phyloP scores from a whole-genome alignment of 176 grass and related monocot genomes.

The Cenchrus fungigraminus region DNA sequence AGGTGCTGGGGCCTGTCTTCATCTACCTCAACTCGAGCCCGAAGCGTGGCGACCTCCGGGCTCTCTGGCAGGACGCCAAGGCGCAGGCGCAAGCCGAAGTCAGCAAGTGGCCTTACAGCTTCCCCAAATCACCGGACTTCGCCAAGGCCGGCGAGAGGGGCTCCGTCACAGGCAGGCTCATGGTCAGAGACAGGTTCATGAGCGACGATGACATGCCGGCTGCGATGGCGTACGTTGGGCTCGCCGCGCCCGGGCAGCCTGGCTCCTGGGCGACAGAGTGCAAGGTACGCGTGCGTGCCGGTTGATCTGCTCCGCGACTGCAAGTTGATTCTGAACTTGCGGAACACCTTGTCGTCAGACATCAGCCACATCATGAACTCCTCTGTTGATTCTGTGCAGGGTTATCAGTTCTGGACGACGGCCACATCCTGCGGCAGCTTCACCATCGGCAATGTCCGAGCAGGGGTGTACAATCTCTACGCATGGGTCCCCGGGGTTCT shows the following conservation, averaged over 20 bases:
- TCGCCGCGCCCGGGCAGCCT: slow-evolving; percentile 57
- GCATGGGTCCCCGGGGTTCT: slow-evolving; percentile 73
- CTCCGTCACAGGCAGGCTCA: slow-evolving; percentile 41
- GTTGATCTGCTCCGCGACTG: neutral
- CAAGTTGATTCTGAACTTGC: neutral
- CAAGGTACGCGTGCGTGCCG: slow-evolving; percentile 29
- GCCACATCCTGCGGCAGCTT: slow-evolving; percentile 34
- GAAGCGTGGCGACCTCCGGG: neutral
- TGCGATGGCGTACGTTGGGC: slow-evolving; percentile 45
- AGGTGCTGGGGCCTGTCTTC: slow-evolving; percentile 85
- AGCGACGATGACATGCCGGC: slow-evolving; percentile 18
- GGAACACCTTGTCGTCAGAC: neutral
- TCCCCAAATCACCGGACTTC: slow-evolving; percentile 60
- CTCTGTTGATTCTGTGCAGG: neutral
- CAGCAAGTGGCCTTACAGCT: slow-evolving; percentile 71
- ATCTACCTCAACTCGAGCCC: slow-evolving; percentile 74
- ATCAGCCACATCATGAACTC: neutral
- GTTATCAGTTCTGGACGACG: slow-evolving; percentile 77
- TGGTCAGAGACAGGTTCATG: slow-evolving; percentile 43
- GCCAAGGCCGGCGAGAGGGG: slow-evolving; percentile 54
- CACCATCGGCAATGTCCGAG: slow-evolving; percentile 51
- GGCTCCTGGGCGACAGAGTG: slow-evolving; percentile 68
- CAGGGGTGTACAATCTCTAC: slow-evolving; percentile 70
- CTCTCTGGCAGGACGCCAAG: slow-evolving; percentile 79
- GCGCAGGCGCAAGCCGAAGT: slow-evolving; percentile 54